Base-by-base conservation (phyloP, 148 eudicot genomes). In the Chenopodium quinoa region DNA sequence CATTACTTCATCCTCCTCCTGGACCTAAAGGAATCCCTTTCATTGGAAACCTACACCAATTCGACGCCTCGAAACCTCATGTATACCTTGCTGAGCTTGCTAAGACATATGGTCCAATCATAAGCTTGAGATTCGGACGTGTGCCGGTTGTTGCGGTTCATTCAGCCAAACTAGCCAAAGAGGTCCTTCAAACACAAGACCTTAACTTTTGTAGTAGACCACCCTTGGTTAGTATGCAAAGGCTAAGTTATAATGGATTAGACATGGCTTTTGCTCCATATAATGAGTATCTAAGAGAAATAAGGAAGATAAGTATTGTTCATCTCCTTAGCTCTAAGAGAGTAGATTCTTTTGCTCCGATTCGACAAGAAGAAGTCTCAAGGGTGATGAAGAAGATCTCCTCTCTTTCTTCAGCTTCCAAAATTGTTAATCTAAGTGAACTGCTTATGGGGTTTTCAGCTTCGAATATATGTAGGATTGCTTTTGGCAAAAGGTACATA, bases 21-120 rank as follows among this genome's bases (percentile, higher is more conserved):
- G 86, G 86, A 0, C 86, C 86, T 44, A 74, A 46, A 54, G 83
- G 83, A 17, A 75, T 84, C 46, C 86, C 86, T n/a, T 14, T 84
- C 47, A 73, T 83, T 0, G 86, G 86, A 46, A 84, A 75, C 77
- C 34, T 84, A 7, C 73, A 47, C 54, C 83, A 58, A 7, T 75
- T 80, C 22, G 79, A 62, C 66, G 0, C 29, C 13, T 46, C 64
- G 2, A 63, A 47, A 10, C 83, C 80, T 7, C 83, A 84, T 65
- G 19, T 84, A 22, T 69, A 47, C 73, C 71, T 84, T 3, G 25
- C 79, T 48, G 29, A 75, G 17, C 75, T 75, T 23, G 73, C 82
- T 75, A 79, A 83, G 63, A 75, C 48, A 4, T 83, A 83, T 20
- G 86, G 86, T 48, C 82, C 86, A 10, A 65, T 83, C 56, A 1